phyloP scores from a whole-genome alignment of 768 basidiomycete species.

The Boletellus ananiceps region DNA sequence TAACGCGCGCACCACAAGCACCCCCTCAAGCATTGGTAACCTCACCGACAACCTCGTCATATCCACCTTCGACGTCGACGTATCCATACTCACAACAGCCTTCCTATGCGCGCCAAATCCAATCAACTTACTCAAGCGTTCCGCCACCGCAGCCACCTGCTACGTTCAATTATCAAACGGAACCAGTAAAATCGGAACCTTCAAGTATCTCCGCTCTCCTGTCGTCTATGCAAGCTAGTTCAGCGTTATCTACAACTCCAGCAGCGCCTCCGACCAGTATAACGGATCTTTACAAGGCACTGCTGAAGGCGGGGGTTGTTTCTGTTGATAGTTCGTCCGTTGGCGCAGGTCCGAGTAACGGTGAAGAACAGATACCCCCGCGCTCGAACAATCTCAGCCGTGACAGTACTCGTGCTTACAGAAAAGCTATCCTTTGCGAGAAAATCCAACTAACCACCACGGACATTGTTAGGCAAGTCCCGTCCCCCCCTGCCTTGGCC shows the following conservation, averaged over 20 bases:
- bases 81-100: conserved; percentile 31
- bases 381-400: conserved; percentile 37
- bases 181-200: conserved; percentile 28
- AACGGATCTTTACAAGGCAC: conserved; percentile 56
- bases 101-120: conserved; percentile 25
- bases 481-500: not conserved
- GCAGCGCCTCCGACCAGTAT: conserved; percentile 38
- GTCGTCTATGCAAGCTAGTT: conserved; percentile 21
- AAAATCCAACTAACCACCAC: conserved; percentile 57
- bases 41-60: conserved; percentile 23
- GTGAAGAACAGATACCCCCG: conserved; percentile 27
- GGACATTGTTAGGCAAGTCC: conserved; percentile 68
- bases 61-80: conserved; percentile 21
- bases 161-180: conserved; percentile 23
- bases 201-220: conserved; percentile 30
- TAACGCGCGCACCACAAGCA: conserved; percentile 43
- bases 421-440: conserved; percentile 54
- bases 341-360: conserved; percentile 38
- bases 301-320: conserved; percentile 78
- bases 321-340: conserved; percentile 49
- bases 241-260: conserved; percentile 21
- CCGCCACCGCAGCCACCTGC: conserved; percentile 32
- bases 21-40: conserved; percentile 31
- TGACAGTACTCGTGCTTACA: conserved; percentile 54
- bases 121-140: conserved; percentile 30